Evolutionary conservation across 2,329 filamentous ascomycete species (phyloP).

Genomic region (Monascus ruber): DNA sequence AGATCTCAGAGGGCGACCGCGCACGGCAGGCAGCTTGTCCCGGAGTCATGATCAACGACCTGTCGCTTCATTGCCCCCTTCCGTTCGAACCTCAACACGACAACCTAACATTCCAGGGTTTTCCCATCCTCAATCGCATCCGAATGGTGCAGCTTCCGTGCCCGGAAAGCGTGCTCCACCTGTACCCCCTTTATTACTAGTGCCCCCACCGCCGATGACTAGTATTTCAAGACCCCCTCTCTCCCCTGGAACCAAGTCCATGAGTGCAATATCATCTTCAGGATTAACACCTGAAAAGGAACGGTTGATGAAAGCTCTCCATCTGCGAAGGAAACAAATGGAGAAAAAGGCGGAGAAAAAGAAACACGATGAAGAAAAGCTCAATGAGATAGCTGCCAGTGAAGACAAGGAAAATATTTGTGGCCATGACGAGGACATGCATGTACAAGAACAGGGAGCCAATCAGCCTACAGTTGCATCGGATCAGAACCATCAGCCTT

Average conservation of each 20-base stretch:
- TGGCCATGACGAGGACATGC: constrained; percentile 11
- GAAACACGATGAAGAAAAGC: constrained; percentile 11
- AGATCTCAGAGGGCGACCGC: constrained; percentile 47
- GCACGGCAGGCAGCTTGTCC: constrained; percentile 42
- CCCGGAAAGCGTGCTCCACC: constrained; percentile 22
- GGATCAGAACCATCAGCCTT: constrained; percentile 7
- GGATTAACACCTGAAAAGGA: constrained; percentile 81
- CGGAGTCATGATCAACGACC: constrained; percentile 48
- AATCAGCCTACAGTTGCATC: constrained; percentile 3
- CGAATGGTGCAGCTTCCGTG: constrained; percentile 19
- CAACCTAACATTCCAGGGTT: constrained; percentile 37
- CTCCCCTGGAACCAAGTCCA: constrained; percentile 30
- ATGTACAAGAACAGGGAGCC: constrained; percentile 3
- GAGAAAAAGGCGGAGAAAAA: constrained; percentile 24
- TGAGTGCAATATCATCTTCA: constrained; percentile 35
- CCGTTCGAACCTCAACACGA: constrained; percentile 54
- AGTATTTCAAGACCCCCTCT: constrained; percentile 21
- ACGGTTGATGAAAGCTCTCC: constrained; percentile 85
- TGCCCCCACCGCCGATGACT: constrained; percentile 24
- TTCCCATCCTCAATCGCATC: constrained; percentile 34
- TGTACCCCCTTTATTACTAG: constrained; percentile 27
- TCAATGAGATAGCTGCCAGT: constrained; percentile 1
- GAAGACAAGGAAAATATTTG: constrained; percentile 14
- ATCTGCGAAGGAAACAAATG: constrained; percentile 75
- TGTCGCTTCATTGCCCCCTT: constrained; percentile 66